These are phyloP conservation scores for Cenococcum geophilum DNA, from an alignment of 495 filamentous ascomycete species.

Conservation along the genomic window DNA sequence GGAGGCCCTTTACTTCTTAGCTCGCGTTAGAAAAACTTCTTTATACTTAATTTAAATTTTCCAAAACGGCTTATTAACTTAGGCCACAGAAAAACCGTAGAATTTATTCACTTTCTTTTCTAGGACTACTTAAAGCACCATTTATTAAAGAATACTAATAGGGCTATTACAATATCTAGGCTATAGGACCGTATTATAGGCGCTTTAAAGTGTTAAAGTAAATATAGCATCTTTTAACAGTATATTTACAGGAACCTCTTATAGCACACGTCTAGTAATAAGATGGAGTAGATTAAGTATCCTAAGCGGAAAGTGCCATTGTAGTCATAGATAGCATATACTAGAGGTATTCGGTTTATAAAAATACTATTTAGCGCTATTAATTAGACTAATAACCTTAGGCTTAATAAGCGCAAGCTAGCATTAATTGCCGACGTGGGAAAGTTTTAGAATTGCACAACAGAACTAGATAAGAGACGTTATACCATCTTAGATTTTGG, in stretches of 20 bases:
- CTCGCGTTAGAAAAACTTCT: background rate
- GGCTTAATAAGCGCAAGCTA: background rate
- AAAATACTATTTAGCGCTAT: background rate
- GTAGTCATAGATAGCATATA: too few relatives aligned
- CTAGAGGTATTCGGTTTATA: constrained; percentile 4
- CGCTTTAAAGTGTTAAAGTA: too few relatives aligned
- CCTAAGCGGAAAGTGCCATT: background rate
- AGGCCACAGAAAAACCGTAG: constrained; percentile 3
- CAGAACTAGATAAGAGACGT: background rate
- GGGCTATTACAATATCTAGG: constrained; percentile 15
- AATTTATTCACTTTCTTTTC: too few relatives aligned
- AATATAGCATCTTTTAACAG: background rate
- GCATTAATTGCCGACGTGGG: constrained; percentile 1
- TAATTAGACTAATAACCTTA: constrained; percentile 2
- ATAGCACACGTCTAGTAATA: constrained; percentile 4
- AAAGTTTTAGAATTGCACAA: background rate
- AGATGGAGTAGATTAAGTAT: constrained; percentile 8
- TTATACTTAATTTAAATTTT: too few relatives aligned
- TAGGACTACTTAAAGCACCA: constrained; percentile 8
- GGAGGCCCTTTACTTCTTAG: background rate
- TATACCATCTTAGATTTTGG: constrained; percentile 8
- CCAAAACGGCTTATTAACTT: constrained; percentile 8
- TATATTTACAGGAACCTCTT: constrained; percentile 14
- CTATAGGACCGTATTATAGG: constrained; percentile 14
- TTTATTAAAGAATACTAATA: constrained; percentile 7